A percentile compares a stretch with the other conserved stretches of the same genome.
Evolutionary conservation across 768 basidiomycete species (phyloP).

Genomic region (Dentipellis fragilis): DNA sequence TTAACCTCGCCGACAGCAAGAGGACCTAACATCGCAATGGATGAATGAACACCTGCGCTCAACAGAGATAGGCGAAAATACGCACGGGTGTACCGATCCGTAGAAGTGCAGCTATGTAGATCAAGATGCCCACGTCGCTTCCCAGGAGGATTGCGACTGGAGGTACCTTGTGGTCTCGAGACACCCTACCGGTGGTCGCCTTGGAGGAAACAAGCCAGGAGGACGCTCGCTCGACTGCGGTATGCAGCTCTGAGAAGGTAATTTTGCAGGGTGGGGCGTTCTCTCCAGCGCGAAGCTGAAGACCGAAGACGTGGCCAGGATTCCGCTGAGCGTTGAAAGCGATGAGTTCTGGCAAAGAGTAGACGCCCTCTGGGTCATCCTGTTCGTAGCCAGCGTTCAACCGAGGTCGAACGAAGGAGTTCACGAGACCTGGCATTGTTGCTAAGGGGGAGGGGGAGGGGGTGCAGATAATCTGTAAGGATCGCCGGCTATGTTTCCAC

Average conservation of each 20-base stretch:
- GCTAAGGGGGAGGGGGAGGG: not conserved
- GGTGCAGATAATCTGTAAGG: not conserved
- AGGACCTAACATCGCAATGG: slow-evolving; percentile 19
- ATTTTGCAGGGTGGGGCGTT: slow-evolving; percentile 20
- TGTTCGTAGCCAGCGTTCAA: slow-evolving; percentile 25
- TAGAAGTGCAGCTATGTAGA: slow-evolving; percentile 27
- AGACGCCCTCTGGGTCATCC: slow-evolving; percentile 20
- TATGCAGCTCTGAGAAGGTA: slow-evolving; percentile 25
- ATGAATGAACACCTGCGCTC: not conserved
- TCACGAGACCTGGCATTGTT: not conserved
- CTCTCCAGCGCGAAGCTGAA: slow-evolving; percentile 20
- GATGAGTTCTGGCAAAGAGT: slow-evolving; percentile 28
- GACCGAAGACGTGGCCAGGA: slow-evolving; percentile 25
- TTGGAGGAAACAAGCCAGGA: slow-evolving; percentile 24
- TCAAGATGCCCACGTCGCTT: slow-evolving; percentile 28
- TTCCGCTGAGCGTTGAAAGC: slow-evolving; percentile 27
- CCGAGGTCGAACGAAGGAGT: slow-evolving; percentile 26
- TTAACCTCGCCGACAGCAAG: slow-evolving; percentile 26
- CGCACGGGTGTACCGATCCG: slow-evolving; percentile 29
- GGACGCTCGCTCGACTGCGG: slow-evolving; percentile 24
- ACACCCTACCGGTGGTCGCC: slow-evolving; percentile 18
- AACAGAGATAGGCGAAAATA: not conserved
- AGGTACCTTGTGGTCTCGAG: slow-evolving; percentile 16
- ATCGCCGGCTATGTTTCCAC: not conserved
- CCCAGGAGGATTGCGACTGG: slow-evolving; percentile 29